Conservation (phyloP, 2,329 filamentous ascomycete genomes). For the Niveomyces coronatus region DNA sequence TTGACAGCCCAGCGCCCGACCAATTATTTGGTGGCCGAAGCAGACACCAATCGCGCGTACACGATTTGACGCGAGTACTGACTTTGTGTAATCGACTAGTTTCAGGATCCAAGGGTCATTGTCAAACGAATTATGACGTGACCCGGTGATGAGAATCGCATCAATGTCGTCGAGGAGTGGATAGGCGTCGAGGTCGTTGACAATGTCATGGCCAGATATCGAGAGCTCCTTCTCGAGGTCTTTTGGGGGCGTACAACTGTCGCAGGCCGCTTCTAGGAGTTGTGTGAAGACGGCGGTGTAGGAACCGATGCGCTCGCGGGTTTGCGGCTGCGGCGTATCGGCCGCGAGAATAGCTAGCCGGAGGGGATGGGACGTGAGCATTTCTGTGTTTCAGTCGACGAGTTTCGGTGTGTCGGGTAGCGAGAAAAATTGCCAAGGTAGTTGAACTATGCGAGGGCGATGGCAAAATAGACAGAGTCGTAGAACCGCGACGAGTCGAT, state of each 20-base stretch:
- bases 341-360: constrained; percentile 83
- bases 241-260: constrained; percentile 30
- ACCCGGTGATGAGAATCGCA: constrained; percentile 71
- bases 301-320: constrained; percentile 53
- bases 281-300: constrained; percentile 63
- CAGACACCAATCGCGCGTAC: constrained; percentile 72
- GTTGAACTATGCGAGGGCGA: background rate
- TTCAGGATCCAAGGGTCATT: constrained; percentile 65
- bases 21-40: constrained; percentile 82
- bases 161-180: constrained; percentile 66
- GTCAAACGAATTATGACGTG: constrained; percentile 64
- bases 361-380: constrained; percentile 31
- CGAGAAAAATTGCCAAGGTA: constrained; percentile 13
- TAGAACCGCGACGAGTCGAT: too few species aligned
- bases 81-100: constrained; percentile 57
- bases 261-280: constrained; percentile 46
- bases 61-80: constrained; percentile 47
- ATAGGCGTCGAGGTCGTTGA: constrained; percentile 54
- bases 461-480: too few species aligned
- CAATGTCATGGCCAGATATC: constrained; percentile 48
- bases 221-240: constrained; percentile 18
- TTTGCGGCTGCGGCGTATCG: constrained; percentile 62
- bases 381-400: background rate
- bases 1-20: constrained; percentile 55
- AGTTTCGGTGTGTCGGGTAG: constrained; percentile 13